Evolutionary conservation across 1,284 basidiomycete genomes (phyloP).

Genomic region (Golubevia pallescens): DNA sequence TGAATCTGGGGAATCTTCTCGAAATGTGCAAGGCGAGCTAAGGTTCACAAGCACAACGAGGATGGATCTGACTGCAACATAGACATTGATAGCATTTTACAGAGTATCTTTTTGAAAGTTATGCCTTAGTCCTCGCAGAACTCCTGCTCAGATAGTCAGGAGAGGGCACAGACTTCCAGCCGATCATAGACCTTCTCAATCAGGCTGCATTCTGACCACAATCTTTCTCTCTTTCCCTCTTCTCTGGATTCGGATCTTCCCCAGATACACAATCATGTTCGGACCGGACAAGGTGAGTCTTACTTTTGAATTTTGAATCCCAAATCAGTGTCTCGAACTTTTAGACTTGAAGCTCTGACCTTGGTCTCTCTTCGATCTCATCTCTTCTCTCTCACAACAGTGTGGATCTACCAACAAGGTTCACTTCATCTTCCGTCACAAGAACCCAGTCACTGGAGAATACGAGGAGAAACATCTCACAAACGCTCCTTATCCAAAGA

Average conservation of each 20-base stretch:
- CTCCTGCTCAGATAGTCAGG: too few relatives aligned
- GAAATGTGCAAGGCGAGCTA: too few relatives aligned
- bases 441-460: conserved; percentile 33
- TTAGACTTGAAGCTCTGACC: not conserved
- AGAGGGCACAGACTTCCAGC: too few relatives aligned
- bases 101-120: too few relatives aligned
- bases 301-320: not conserved
- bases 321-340: conserved; percentile 7
- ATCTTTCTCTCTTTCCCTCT: too few relatives aligned
- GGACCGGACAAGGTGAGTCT: conserved; percentile 50
- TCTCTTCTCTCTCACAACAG: conserved; percentile 1
- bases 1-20: too few relatives aligned
- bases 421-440: conserved; percentile 64
- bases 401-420: conserved; percentile 62
- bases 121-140: too few relatives aligned
- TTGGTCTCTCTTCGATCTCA: not conserved
- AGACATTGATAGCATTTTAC: too few relatives aligned
- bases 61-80: too few relatives aligned
- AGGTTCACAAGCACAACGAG: too few relatives aligned
- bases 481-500: conserved; percentile 42
- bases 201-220: too few relatives aligned
- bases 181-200: too few relatives aligned
- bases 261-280: conserved; percentile 62
- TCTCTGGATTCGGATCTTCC: not conserved
- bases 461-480: conserved; percentile 61